Base-by-base conservation (phyloP, 2,329 filamentous ascomycete species). In the Emydomyces testavorans region DNA sequence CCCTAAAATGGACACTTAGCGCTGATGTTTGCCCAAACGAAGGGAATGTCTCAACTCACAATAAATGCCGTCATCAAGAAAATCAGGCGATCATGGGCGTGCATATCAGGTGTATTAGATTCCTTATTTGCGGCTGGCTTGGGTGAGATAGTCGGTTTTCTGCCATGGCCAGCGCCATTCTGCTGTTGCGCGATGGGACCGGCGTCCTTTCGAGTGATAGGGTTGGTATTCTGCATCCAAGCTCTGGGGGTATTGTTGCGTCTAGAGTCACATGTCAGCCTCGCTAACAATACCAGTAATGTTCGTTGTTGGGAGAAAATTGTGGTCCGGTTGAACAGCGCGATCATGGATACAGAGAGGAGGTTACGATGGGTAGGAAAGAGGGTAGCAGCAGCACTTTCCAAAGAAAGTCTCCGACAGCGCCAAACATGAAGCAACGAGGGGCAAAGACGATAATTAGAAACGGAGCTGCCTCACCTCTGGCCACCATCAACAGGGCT, bases 201-300 rank as follows among this genome's bases (percentile, higher is more conserved):
- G 21, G 71, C 67, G 38, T 71, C 61, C 55, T 75, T 73, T 56
- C 79, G 75, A 16, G 75, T 78, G 60, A 79, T 74, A 37, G 77
- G 75, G 60, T 81, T 81, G 49, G 73, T 71, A 57, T 75, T 76
- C 58, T 74, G 70, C 41, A 72, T 71, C 78, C 78, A 82, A 58
- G 76, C 76, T 63, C 76, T 79, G 55, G 73, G 74, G 40, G 71
- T 69, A 62, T 63, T 75, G 65, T 69, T 74, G 69, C 65, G 74
- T 71, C 66, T 65, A 55, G 18, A 16, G 13, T n/a, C 28, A 38
- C 26, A 44, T 4, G 31, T 37, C 28, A 43, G 16, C 31, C 21
- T 42, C 34, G 28, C 39, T 24, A 49, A 28, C 26, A 18, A 28
- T 31, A 16, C 16, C n/a, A 39, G 20, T 21, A 16, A 41, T 16